Evolutionary conservation across 1,284 basidiomycete genomes (phyloP), one percentile per base, ranked within the genome.

Genomic region (Vanrija sp.): DNA sequence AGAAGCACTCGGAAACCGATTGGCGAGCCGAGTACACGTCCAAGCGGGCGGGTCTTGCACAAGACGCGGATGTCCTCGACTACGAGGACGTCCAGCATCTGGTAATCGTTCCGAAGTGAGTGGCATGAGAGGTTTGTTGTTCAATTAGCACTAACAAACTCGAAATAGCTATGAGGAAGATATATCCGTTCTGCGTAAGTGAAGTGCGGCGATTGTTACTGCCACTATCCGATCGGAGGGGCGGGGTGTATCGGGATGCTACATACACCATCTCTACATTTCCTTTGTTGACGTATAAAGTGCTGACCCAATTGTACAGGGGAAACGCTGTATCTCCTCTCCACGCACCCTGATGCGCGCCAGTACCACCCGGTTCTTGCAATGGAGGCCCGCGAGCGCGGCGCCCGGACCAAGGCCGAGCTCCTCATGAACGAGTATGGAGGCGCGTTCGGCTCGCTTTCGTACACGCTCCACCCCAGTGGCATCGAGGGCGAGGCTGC

Each of bases 361-460:
- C 52, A 55, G n/a, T 73, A 73, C 59, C 62, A 65, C 60, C 66
- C 72, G 34, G 68, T 71, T 45, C 58, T 73, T 3, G 71, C 64
- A 21, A 70, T 72, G 68, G 71, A 73, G 58, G 66, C 68, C 39
- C 65, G 71, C 19, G 71, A 73, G 53, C 48, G 49, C 10, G 68
- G 66, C n/a, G 63, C 68, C 2, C 57, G 57, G 8, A 50, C 55
- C 16, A 73, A 73, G 55, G 71, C 71, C 19, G 51, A 62, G 43
- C 51, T 57, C 9, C 59, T 73, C 16, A 54, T 68, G 9, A 58
- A 59, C 29, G 62, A 66, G 51, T 73, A 68, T 55, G 47, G 56
- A 8, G 61, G 55, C 19, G 44, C 39, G 10, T 73, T 73, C 52
- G 60, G 61, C 43, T 64, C 65, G 51, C 64, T 71, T 29, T 52